Conservation (phyloP, 2,329 filamentous ascomycete genomes). For the Cephalotrichum gorgonifer region DNA sequence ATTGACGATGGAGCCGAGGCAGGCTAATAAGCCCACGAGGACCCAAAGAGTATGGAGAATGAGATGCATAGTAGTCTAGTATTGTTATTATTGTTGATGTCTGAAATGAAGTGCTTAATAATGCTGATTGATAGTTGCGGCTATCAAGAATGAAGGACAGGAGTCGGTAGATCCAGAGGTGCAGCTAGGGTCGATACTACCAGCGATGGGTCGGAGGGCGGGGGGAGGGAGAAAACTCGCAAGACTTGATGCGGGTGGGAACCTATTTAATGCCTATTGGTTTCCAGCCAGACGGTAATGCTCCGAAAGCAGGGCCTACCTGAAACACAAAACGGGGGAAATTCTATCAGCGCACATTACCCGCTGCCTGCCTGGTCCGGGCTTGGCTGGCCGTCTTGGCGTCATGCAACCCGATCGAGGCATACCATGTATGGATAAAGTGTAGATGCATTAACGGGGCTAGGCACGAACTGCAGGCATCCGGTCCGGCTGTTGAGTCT, state of each 20-base stretch:
- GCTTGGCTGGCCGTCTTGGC: too few species aligned
- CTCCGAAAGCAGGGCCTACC: too few species aligned
- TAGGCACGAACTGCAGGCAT: too few species aligned
- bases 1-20: constrained; percentile 6
- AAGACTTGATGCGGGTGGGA: background rate
- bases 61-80: constrained; percentile 3
- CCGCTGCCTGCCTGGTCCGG: too few species aligned
- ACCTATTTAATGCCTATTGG: background rate
- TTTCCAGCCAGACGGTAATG: background rate
- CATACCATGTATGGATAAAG: too few species aligned
- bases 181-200: background rate
- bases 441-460: too few species aligned
- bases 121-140: background rate
- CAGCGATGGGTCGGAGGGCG: background rate
- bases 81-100: background rate
- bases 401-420: too few species aligned
- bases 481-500: too few species aligned
- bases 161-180: background rate
- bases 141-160: background rate
- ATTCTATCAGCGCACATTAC: too few species aligned
- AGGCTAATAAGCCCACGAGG: constrained; percentile 5
- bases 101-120: background rate
- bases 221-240: background rate
- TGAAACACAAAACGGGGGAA: too few species aligned
- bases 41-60: constrained; percentile 2